Evolutionary conservation across 768 basidiomycete species (phyloP).

Genomic region (Lactarius indigo): DNA sequence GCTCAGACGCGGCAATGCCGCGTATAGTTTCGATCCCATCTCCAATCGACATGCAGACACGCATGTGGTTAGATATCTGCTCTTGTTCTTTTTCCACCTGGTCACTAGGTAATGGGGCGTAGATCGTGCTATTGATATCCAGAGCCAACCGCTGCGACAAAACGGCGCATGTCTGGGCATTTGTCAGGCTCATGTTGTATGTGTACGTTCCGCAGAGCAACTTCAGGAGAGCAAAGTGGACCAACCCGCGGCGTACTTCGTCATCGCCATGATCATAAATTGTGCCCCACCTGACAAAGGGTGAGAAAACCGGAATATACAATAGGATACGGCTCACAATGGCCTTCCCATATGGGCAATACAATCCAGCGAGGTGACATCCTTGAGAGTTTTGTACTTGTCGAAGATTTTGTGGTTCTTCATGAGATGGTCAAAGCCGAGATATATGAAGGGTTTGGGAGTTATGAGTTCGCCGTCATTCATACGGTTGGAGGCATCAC

Average conservation of each 20-base stretch:
- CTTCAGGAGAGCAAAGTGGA: background rate
- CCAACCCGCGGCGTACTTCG: background rate
- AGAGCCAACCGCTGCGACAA: background rate
- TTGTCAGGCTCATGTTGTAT: background rate
- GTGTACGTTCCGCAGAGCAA: background rate
- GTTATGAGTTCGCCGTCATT: background rate
- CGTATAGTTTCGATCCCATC: background rate
- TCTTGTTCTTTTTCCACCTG: background rate
- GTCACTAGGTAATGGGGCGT: background rate
- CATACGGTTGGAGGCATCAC: background rate
- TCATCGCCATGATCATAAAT: background rate
- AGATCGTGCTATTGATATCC: background rate
- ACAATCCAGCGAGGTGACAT: background rate
- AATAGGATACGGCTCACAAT: no score
- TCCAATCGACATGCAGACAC: background rate
- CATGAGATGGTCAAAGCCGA: conserved; percentile 5
- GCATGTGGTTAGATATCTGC: conserved; percentile 2
- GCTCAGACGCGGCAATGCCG: background rate
- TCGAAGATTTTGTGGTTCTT: background rate
- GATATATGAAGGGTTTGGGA: background rate
- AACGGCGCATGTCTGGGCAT: background rate
- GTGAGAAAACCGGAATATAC: background rate
- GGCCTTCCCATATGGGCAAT: background rate
- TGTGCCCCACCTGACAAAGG: background rate
- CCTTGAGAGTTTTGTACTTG: background rate